Base-by-base conservation (phyloP, 2,329 filamentous ascomycete species). In the Neonectria sp. region DNA sequence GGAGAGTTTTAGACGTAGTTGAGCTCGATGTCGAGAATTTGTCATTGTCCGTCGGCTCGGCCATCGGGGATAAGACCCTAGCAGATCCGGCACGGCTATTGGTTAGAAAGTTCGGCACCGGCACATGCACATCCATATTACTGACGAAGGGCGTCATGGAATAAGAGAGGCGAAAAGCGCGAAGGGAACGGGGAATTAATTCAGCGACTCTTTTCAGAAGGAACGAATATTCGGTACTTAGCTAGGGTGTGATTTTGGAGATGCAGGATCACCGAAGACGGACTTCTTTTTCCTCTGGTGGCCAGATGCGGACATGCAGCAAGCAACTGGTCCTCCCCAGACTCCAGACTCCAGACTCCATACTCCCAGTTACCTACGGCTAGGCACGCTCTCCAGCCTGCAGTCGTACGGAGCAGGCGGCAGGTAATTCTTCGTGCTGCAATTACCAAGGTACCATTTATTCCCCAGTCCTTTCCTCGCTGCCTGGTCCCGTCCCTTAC, bases 41-140 rank as follows among this genome's bases (percentile, higher is more conserved):
- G 80, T 79, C 79, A 80, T 77, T 68, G 62, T 56, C 65, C 67
- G 68, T 79, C 77, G 77, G 77, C 78, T 80, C 77, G 78, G 77
- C 55, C 57, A 70, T 81, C 79, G 79, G 79, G 70, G 78, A 79
- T 81, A 81, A 77, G 72, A 53, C 49, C 58, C 69, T 69, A 67
- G 64, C 33, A 65, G 48, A 71, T 75, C 63, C 65, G 56, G 63
- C 31, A 25, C 65, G 59, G 31, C 76, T 62, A 82, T 82, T 82
- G 80, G 80, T 56, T 71, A 69, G 67, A 60, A 64, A 40, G 43
- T 68, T 68, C 60, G 67, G 71, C 53, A 53, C 59, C 57, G 65
- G 69, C 67, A 71, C 49, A 51, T 63, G 49, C 48, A n/a, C 52
- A 40, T 65, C 43, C 31, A 65, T 65, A 64, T 67, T 59, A 60